Conservation (phyloP, 2,329 filamentous ascomycete genomes). For the Nothopassalora personata region DNA sequence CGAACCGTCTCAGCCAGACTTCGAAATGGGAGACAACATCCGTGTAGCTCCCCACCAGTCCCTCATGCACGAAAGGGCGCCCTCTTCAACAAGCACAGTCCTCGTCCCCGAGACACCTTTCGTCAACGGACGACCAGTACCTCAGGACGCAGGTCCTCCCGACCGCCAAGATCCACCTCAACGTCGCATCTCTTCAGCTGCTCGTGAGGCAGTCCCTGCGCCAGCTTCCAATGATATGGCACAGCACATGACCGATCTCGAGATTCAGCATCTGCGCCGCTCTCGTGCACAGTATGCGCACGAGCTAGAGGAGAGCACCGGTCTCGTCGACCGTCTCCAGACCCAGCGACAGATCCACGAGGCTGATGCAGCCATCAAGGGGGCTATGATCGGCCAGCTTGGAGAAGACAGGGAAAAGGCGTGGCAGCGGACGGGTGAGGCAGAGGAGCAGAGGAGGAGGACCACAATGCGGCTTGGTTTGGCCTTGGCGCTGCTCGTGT, state of each 20-base stretch:
- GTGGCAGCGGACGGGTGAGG: background rate
- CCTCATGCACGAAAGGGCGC: background rate
- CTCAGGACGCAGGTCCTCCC: background rate
- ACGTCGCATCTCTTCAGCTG: background rate
- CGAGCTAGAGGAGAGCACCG: background rate
- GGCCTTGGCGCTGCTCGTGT: background rate
- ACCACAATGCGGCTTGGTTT: background rate
- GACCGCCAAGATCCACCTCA: background rate
- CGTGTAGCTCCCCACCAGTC: background rate
- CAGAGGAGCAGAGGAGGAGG: background rate
- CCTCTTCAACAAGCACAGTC: background rate
- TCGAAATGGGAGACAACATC: background rate
- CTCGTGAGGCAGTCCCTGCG: background rate
- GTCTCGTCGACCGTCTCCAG: background rate
- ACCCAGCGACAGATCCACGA: background rate
- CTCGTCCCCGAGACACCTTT: background rate
- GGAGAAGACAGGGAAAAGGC: background rate
- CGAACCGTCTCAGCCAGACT: background rate
- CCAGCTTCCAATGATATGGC: background rate
- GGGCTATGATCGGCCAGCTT: background rate
- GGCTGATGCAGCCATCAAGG: background rate
- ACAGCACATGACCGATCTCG: background rate
- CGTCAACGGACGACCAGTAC: background rate
- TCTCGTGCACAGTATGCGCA: background rate
- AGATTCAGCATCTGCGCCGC: background rate